Conservation (phyloP, 495 filamentous ascomycete genomes). For the Penicillium arizonense region DNA sequence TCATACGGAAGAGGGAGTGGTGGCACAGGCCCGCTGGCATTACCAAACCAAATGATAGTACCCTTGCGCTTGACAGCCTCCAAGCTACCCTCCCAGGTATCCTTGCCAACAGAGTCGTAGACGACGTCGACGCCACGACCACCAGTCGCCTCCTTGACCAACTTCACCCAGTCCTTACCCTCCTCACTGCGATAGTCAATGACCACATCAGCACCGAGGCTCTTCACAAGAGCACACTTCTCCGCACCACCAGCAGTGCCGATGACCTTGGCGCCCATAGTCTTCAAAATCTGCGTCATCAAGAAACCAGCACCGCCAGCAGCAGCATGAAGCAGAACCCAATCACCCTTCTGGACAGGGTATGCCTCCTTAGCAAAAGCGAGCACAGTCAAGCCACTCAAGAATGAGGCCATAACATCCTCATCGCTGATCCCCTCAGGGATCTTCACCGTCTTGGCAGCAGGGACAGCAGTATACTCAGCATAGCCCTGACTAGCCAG, state of each 20-base stretch:
- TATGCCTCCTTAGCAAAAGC: conserved; percentile 78
- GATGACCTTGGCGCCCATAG: conserved; percentile 76
- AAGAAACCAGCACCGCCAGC: conserved; percentile 84
- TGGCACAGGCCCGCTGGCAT: conserved; percentile 78
- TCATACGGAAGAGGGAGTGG: conserved; percentile 64
- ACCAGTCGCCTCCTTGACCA: conserved; percentile 68
- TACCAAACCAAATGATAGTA: conserved; percentile 82
- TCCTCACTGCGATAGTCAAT: conserved; percentile 70
- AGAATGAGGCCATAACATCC: conserved; percentile 62
- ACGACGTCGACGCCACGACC: conserved; percentile 74
- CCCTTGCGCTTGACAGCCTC: conserved; percentile 80
- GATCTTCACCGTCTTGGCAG: conserved; percentile 57
- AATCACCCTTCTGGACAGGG: conserved; percentile 71
- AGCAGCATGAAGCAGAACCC: conserved; percentile 86
- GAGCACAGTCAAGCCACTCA: conserved; percentile 87
- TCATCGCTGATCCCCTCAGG: conserved; percentile 62
- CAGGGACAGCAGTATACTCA: conserved; percentile 67
- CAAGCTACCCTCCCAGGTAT: conserved; percentile 82
- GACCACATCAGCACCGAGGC: conserved; percentile 67
- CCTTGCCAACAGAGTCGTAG: conserved; percentile 86
- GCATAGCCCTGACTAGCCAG: conserved; percentile 65
- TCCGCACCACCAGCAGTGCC: conserved; percentile 74
- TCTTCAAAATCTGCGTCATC: conserved; percentile 71
- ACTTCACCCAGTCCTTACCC: conserved; percentile 60
- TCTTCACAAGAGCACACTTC: conserved; percentile 69